Conservation (phyloP, 23 red algal genomes). For the Gracilaria vermiculophylla region DNA sequence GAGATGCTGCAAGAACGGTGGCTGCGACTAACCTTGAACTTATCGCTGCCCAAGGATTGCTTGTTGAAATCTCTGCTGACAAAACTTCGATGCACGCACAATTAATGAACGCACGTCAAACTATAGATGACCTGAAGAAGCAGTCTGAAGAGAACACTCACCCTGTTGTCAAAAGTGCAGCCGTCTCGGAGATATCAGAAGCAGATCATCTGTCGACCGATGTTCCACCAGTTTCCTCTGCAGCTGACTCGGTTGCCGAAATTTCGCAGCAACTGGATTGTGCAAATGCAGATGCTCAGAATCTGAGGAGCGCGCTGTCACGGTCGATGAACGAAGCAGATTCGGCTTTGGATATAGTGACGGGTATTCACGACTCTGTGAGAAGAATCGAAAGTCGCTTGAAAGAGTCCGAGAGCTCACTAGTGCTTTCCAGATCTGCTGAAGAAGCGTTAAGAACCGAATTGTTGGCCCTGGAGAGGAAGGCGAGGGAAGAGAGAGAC, state of each 20-base stretch:
- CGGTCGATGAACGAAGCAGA: constrained; percentile 15
- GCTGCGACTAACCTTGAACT: constrained; percentile 49
- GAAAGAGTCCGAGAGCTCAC: constrained; percentile 1
- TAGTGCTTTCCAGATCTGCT: not conserved
- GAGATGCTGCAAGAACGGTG: constrained; percentile 57
- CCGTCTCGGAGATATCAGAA: constrained; percentile 43
- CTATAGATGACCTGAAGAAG: constrained; percentile 31
- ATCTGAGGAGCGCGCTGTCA: constrained; percentile 4
- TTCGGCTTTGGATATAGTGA: constrained; percentile 15
- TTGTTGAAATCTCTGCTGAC: constrained; percentile 56
- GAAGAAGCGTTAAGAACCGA: not conserved
- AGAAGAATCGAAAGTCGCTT: constrained; percentile 24
- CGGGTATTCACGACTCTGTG: constrained; percentile 5
- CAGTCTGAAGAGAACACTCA: not conserved
- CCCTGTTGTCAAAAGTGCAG: not conserved
- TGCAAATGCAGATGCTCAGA: constrained; percentile 27
- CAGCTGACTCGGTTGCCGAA: not conserved
- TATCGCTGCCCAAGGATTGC: constrained; percentile 40
- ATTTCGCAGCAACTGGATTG: not conserved
- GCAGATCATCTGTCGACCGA: constrained; percentile 1
- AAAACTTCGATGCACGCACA: constrained; percentile 37
- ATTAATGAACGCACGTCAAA: not conserved
- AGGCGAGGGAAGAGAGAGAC: constrained; percentile 8
- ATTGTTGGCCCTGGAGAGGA: not conserved
- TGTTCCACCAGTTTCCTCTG: not conserved